Evolutionary conservation across 148 eudicot genomes (phyloP).

Genomic region (Talinum fruticosum): DNA sequence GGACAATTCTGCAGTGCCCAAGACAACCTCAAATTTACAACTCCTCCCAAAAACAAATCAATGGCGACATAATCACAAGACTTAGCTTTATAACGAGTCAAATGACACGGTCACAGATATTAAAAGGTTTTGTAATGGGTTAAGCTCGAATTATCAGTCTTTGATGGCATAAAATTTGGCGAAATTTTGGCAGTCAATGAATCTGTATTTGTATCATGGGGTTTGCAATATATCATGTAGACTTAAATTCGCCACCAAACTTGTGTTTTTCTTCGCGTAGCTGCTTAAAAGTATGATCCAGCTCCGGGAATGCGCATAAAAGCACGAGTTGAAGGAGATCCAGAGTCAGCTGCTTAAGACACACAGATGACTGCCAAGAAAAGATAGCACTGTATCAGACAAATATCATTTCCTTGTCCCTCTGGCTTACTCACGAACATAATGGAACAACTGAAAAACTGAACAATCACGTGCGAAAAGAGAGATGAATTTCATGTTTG

Average conservation of each 20-base stretch:
- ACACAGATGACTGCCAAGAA: slow-evolving; percentile 75
- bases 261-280: slow-evolving; percentile 62
- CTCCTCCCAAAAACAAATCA: background rate
- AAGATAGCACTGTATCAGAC: slow-evolving; percentile 16
- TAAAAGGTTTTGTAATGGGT: background rate
- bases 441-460: no score
- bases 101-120: background rate
- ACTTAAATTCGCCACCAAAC: slow-evolving; percentile 63
- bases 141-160: background rate
- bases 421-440: no score
- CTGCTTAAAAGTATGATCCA: slow-evolving; percentile 58
- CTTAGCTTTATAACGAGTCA: background rate
- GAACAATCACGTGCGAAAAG: no score
- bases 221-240: slow-evolving; percentile 8
- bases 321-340: slow-evolving; percentile 82
- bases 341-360: slow-evolving; percentile 66
- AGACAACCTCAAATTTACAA: no score
- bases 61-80: background rate
- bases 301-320: slow-evolving; percentile 77
- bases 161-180: background rate
- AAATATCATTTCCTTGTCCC: background rate
- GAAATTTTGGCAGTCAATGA: background rate
- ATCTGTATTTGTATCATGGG: background rate
- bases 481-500: no score
- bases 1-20: no score